Evolutionary conservation across 2,329 filamentous ascomycete genomes (phyloP).

Genomic region (Colletotrichum tropicicola): DNA sequence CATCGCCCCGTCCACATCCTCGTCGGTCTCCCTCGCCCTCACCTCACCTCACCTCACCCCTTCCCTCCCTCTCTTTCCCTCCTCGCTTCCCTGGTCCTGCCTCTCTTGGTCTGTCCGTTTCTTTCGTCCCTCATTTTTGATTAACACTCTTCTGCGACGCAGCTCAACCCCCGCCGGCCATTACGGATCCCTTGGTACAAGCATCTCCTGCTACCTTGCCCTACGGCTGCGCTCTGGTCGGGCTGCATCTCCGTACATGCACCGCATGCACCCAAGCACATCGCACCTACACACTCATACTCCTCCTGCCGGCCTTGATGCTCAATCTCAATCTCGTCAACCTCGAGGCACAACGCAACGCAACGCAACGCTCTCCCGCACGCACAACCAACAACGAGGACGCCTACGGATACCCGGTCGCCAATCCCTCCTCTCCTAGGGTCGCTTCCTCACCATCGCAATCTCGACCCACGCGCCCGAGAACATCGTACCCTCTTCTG

Average conservation of each 20-base stretch:
- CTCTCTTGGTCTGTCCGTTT: slow-evolving; percentile 19
- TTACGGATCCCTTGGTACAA: slow-evolving; percentile 8
- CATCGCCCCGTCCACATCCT: neutral
- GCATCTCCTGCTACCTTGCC: slow-evolving; percentile 3
- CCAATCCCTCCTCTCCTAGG: slow-evolving; percentile 23
- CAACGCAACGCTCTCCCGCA: slow-evolving; percentile 1
- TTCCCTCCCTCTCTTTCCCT: neutral
- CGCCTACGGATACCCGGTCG: slow-evolving; percentile 1
- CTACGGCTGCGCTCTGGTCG: slow-evolving; percentile 5
- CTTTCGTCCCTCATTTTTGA: slow-evolving; percentile 15
- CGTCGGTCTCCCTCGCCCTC: slow-evolving; percentile 7
- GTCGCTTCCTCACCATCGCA: slow-evolving; percentile 28
- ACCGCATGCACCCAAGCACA: slow-evolving; percentile 12
- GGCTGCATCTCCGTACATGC: slow-evolving; percentile 11
- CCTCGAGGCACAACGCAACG: neutral
- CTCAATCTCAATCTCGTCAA: slow-evolving; percentile 8
- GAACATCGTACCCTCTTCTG: slow-evolving; percentile 25
- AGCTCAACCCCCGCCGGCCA: slow-evolving; percentile 1
- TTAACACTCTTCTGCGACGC: slow-evolving; percentile 25
- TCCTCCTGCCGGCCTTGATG: neutral
- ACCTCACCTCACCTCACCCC: neutral
- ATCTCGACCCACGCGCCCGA: slow-evolving; percentile 29
- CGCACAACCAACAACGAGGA: slow-evolving; percentile 16
- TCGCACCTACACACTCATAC: neutral
- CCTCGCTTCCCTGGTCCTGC: slow-evolving; percentile 18